These are phyloP conservation scores for Metschnikowia cerradonensis DNA, from an alignment of 805 yeast species.

Conservation along the genomic window DNA sequence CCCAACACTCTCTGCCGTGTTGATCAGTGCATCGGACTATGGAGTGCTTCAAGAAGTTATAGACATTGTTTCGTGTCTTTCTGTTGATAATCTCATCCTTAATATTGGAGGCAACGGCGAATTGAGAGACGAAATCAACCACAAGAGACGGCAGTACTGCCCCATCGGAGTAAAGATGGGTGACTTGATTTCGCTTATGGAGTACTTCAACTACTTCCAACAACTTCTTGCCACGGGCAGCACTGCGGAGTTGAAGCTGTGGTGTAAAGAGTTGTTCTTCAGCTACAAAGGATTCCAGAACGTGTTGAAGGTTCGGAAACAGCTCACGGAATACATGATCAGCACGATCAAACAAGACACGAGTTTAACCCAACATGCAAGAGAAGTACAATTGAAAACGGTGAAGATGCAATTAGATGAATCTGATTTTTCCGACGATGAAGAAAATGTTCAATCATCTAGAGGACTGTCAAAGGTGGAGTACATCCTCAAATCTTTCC, in stretches of 20 bases:
- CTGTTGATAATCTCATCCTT: constrained; percentile 82
- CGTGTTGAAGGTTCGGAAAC: constrained; percentile 70
- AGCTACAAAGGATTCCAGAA: constrained; percentile 77
- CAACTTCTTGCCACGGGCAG: constrained; percentile 26
- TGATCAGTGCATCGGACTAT: constrained; percentile 62
- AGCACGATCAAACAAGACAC: constrained; percentile 43
- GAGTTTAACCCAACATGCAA: constrained; percentile 22
- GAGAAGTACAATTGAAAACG: constrained; percentile 23
- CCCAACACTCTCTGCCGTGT: constrained; percentile 87
- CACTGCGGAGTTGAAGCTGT: constrained; percentile 56
- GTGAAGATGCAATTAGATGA: constrained; percentile 24
- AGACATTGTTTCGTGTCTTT: constrained; percentile 87
- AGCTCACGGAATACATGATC: constrained; percentile 66
- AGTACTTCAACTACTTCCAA: constrained; percentile 57
- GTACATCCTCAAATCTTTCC: constrained; percentile 67
- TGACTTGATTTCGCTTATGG: constrained; percentile 79
- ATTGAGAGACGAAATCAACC: constrained; percentile 78
- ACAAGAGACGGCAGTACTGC: constrained; percentile 63
- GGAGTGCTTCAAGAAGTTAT: constrained; percentile 63
- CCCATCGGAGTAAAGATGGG: constrained; percentile 73
- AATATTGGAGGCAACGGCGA: constrained; percentile 69
- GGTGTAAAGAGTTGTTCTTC: constrained; percentile 80
- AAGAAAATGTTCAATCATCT: constrained; percentile 28
- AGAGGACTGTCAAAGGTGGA: constrained; percentile 39
- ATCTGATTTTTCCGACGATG: constrained; percentile 10